Evolutionary conservation across 805 yeast genomes (phyloP), one percentile per base, ranked within the genome.

Genomic region (Lipomyces sp.): DNA sequence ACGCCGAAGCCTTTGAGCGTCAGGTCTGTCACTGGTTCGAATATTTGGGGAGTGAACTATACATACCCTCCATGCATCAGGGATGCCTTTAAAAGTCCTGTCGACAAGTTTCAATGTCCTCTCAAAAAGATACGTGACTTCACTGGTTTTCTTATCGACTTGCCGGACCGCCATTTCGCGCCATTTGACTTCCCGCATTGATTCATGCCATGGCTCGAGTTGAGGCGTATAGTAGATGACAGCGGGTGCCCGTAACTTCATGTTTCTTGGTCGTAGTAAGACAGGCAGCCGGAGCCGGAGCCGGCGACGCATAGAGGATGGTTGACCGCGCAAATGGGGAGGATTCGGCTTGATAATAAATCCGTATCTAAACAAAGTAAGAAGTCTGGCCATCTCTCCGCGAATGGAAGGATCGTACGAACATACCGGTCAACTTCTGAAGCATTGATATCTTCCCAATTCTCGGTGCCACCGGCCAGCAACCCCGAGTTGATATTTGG

Each of bases 41-140:
- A 24, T 24, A 24, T 24, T 24, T 24, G 24, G 24, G 1, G 24
- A 1, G 24, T 24, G 24, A 24, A 1, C 24, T 24, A 24, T 24
- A 24, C 62, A 2, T 51, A 59, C 62, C 35, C 71, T 48, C 70
- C 70, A 66, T 15, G 71, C 66, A 63, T 70, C 73, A 18, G 73
- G 73, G 10, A 70, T 63, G 29, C 73, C 73, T 59, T 70, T 70
- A 37, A 64, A 59, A 15, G 66, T 60, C 18, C 72, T 62, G 39
- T 56, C 29, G 18, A 48, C 39, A 8, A 69, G 65, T 29, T 59
- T 65, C n/a, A 54, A 57, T 7, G 37, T 24, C 24, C 15, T 45
- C n/a, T 67, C 59, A 60, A 66, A 66, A 18, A 13, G 30, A 58
- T 54, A 57, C 32, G 53, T 13, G 10, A 42, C 59, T 11, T 5